Evolutionary conservation across 1,284 basidiomycete species (phyloP), one percentile per base, ranked within the genome.

Genomic region (Tilletia caries): DNA sequence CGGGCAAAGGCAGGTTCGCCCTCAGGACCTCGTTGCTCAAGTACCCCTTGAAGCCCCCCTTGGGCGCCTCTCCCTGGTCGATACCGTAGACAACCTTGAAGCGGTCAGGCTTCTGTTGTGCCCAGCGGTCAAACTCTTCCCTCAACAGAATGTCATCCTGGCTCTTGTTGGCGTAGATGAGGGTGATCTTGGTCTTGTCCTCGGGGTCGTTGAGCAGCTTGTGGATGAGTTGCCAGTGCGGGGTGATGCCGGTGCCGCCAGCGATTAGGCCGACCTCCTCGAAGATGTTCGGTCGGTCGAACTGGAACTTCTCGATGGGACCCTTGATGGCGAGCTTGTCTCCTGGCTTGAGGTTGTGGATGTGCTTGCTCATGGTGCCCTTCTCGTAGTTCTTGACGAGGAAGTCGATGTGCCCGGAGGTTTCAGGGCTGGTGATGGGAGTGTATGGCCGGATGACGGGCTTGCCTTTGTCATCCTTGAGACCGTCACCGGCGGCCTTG

Each of bases 111-210:
- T 70, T 77, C 62, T 50, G n/a, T 70, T 75, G 75, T 65, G 77
- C 76, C 54, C 82, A 72, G 64, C 72, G 50, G 76, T 95, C 92
- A 79, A 95, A 89, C 79, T 93, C 88, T 77, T 92, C 89, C 54
- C 89, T 89, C 71, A 96, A 87, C 64, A 96, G 89, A 76, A 98
- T 95, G 83, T 98, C 95, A 73, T 88, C 86, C 82, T 94, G 91
- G n/a, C 91, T 88, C 67, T 92, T 88, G 85, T 98, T 98, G 58
- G 91, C 90, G 85, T 92, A 98, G 79, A 98, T 85, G 69, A 98
- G 87, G 65, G 91, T 96, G 85, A 92, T 95, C 83, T 95, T 93
- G 75, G 96, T 98, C 67, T 93, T 88, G 85, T 98, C 98, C 58
- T 91, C 90, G 85, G 86, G 82, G 81, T 86, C 80, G 60, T 73